Evolutionary conservation across 805 yeast genomes (phyloP), one percentile per base, ranked within the genome.

Genomic region (Torulaspora gathmanii): DNA sequence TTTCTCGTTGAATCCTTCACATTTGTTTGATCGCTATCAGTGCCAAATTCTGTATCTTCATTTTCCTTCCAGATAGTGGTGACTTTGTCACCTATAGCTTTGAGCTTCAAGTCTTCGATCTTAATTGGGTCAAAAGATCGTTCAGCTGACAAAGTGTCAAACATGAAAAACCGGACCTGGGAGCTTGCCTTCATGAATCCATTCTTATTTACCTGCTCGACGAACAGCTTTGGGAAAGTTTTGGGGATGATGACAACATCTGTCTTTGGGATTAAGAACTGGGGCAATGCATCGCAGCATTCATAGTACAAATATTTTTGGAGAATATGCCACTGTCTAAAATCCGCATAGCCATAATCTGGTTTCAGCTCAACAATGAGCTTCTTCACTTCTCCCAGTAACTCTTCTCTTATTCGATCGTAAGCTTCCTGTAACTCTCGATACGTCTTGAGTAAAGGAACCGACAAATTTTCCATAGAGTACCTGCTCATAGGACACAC

Each of bases 171-270:
- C 3, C 46, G 42, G 7, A 52, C 26, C 27, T 49, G 47, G 10
- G 45, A 37, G 10, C 40, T 44, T 33, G 46, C 40, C 6, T 29
- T 43, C 33, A 51, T 46, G 25, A 43, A 52, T 4, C 56, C 55
- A 19, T 45, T 37, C 2, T 36, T 39, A 23, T 48, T 42, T 5
- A 49, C 50, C 10, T 50, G 42, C 11, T 37, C 31, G 19, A 37
- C 38, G 34, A 34, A 54, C 13, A 35, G 20, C 29, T 40, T 38
- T 1, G 58, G 58, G 30, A 54, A 56, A 11, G 45, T 36, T 30
- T 40, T 49, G 11, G 60, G 60, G 29, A 54, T 53, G n/a, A 54
- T 43, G 12, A 56, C 31, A n/a, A 56, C 46, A 22, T 54, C 50
- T 3, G 50, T 49, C 30, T 50, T 50, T 11, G 55, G 53, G 36